Base-by-base conservation (phyloP, 1,284 basidiomycete genomes). In the Heimioporus punctisporus region DNA sequence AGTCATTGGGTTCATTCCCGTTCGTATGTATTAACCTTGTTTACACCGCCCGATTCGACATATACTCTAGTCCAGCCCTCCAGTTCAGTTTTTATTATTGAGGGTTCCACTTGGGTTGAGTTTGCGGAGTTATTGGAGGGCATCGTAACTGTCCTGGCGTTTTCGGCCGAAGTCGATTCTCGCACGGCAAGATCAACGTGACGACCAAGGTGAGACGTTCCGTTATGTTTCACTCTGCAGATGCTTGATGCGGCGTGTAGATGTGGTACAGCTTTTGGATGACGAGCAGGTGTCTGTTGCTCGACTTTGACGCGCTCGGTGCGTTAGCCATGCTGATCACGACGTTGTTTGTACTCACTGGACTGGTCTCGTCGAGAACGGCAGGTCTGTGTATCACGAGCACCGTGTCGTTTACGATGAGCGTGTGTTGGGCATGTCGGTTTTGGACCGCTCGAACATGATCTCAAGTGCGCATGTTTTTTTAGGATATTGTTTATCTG, bases 331-430 rank as follows among this genome's bases (percentile, higher is more conserved):
- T 95, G 46, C 72, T 90, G 19, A 74, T 85, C 24, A 93, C 90
- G 0, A 90, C 86, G 2, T 60, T 93, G 19, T 86, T 97, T 59
- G 84, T 92, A 3, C 79, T 97, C 19, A 80, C 85, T 3, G 85
- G 84, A 5, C 79, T 70, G 14, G 79, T 89, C 26, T 73, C 78
- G 10, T 85, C 92, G 2, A 95, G 95, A 46, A 78, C 84, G 24
- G 93, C 93, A 12, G 94, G 89, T 72, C 73, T 97, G 47, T 94
- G 91, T 62, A 95, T 97, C 58, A 90, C 92, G 1, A 87, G 87
- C 54, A 82, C 84, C n/a, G 83, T 86, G 77, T 72, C 78, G 30
- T 84, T 85, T 63, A 84, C 86, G 15, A 70, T 55, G 50, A 76
- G 72, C 48, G 81, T 88, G 9, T 89, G 88, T 63, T 90, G 86